These are phyloP conservation scores for Verruconis gallopava DNA, from an alignment of 2,329 filamentous ascomycete species.

Conservation along the genomic window DNA sequence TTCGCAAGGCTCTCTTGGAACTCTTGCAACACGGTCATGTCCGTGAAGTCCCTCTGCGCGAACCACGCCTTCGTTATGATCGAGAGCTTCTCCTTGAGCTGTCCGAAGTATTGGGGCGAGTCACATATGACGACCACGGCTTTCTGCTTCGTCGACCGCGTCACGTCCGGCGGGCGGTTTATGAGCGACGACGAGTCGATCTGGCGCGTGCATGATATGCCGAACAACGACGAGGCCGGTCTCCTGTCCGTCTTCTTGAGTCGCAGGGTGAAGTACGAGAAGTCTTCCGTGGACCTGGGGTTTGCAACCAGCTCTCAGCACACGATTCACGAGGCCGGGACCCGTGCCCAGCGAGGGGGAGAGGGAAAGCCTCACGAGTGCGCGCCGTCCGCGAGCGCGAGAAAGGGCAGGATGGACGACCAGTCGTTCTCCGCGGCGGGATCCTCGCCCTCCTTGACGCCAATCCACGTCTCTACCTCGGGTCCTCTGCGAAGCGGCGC, in stretches of 20 bases:
- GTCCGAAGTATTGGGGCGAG: conserved; percentile 78
- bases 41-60: conserved; percentile 80
- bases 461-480: conserved; percentile 89
- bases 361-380: conserved; percentile 55
- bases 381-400: conserved; percentile 90
- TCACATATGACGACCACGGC: conserved; percentile 92
- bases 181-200: conserved; percentile 67
- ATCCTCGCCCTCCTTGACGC: conserved; percentile 58
- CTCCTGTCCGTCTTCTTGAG: conserved; percentile 32
- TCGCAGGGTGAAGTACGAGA: conserved; percentile 93
- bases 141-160: conserved; percentile 95
- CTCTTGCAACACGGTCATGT: conserved; percentile 75
- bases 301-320: no score
- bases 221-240: conserved; percentile 74
- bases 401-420: conserved; percentile 73
- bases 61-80: conserved; percentile 96
- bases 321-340: no score
- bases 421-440: conserved; percentile 78
- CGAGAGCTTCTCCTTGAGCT: conserved; percentile 76
- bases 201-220: conserved; percentile 89
- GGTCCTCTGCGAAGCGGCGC: conserved; percentile 59
- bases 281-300: conserved; percentile 84
- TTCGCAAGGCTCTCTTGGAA: conserved; percentile 77
- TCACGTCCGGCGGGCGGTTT: conserved; percentile 75
- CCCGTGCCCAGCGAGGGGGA: not conserved